Percentiles rank a stretch among this genome's conserved stretches.
Conservation (phyloP, 495 filamentous ascomycete species). For the Pyrenula aspistea region DNA sequence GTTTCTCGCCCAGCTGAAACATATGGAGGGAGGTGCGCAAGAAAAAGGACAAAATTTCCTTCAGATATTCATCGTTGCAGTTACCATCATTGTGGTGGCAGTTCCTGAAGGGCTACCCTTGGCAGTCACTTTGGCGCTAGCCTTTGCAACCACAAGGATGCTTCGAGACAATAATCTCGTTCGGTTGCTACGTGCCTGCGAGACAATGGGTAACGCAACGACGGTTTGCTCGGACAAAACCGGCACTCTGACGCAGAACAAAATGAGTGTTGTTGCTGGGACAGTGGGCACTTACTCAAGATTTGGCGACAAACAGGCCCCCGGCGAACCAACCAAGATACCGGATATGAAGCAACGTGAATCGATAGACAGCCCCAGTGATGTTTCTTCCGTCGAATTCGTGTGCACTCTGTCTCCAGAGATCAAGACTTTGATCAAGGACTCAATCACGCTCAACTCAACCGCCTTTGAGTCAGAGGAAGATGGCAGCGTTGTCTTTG, state of each 20-base stretch:
- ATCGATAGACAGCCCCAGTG: conserved; percentile 4
- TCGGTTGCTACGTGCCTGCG: conserved; percentile 79
- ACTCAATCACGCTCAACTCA: conserved; percentile 76
- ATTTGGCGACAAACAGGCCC: conserved; percentile 47
- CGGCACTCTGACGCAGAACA: conserved; percentile 87
- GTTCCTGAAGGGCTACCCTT: conserved; percentile 89
- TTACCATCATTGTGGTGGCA: conserved; percentile 91
- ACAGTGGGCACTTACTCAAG: conserved; percentile 56
- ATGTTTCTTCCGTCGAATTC: conserved; percentile 44
- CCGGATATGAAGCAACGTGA: conserved; percentile 3
- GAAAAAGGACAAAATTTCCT: conserved; percentile 82
- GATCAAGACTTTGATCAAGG: conserved; percentile 51
- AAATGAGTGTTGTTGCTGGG: conserved; percentile 78
- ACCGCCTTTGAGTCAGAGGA: conserved; percentile 79
- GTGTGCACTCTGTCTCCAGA: conserved; percentile 40
- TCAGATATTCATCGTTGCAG: conserved; percentile 86
- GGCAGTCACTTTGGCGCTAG: conserved; percentile 84
- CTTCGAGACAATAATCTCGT: conserved; percentile 92
- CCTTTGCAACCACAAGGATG: conserved; percentile 92
- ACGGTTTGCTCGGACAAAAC: conserved; percentile 97
- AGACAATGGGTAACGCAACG: conserved; percentile 98
- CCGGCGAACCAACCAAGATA: conserved; percentile 11
- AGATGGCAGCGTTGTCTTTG: conserved; percentile 52
- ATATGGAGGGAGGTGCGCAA: conserved; percentile 37
- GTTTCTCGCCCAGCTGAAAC: conserved; percentile 58